Conservation (phyloP, 306 rosid species). For the Vigna reflexopilosa region DNA sequence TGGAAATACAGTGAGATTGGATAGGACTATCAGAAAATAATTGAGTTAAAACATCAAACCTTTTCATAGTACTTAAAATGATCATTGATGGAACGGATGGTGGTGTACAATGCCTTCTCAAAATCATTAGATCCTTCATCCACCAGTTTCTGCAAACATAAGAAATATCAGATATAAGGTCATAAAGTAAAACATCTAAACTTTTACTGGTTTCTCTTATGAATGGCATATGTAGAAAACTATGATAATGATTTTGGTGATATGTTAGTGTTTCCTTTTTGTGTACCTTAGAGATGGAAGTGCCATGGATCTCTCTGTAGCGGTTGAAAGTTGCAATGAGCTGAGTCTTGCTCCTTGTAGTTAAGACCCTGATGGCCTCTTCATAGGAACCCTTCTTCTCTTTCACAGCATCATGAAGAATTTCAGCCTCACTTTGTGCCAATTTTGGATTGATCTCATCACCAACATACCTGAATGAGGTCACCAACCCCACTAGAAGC, state of each 20-base stretch:
- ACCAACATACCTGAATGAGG: conserved; percentile 57
- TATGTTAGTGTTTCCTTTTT: no score
- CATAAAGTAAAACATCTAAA: neutral
- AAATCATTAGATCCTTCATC: conserved; percentile 53
- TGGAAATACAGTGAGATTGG: neutral
- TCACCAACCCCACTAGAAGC: conserved; percentile 66
- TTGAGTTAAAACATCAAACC: conserved; percentile 62
- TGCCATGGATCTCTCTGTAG: conserved; percentile 59
- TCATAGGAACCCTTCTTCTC: conserved; percentile 62
- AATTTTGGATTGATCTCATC: conserved; percentile 55
- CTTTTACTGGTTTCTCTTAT: neutral
- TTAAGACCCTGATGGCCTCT: conserved; percentile 72
- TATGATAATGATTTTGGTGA: neutral
- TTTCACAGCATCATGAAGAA: conserved; percentile 76
- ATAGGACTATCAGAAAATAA: neutral
- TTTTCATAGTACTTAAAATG: conserved; percentile 77
- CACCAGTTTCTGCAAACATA: conserved; percentile 56
- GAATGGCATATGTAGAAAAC: neutral
- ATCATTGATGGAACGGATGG: conserved; percentile 64
- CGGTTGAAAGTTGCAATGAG: conserved; percentile 63
- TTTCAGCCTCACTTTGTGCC: conserved; percentile 68
- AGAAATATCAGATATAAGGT: neutral
- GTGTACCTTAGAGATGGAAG: conserved; percentile 72
- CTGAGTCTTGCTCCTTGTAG: conserved; percentile 71
- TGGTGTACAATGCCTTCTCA: conserved; percentile 61